Percentiles rank a stretch among this genome's conserved stretches.
These are phyloP conservation scores for Pseudogymnoascus sp. DNA, from an alignment of 2,329 filamentous ascomycete species.

Conservation along the genomic window DNA sequence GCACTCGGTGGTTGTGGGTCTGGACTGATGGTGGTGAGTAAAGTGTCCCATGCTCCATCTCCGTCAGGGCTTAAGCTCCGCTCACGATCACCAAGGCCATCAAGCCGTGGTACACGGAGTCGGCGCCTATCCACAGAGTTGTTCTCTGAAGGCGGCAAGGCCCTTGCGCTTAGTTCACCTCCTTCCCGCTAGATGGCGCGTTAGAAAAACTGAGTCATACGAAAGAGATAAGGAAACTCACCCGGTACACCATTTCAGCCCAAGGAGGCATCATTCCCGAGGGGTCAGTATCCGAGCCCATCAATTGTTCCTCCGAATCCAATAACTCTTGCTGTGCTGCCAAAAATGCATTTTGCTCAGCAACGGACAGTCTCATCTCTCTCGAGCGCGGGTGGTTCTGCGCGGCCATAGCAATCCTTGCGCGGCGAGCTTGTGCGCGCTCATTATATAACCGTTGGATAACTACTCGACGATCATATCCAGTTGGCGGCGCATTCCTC, in stretches of 20 bases:
- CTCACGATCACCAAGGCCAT: constrained; percentile 78
- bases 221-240: background rate
- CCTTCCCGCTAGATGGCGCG: background rate
- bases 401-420: background rate
- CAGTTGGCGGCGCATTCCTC: background rate
- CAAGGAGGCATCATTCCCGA: background rate
- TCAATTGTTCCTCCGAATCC: background rate
- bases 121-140: background rate
- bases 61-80: constrained; percentile 68
- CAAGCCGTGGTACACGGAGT: constrained; percentile 33
- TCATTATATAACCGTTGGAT: background rate
- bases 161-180: background rate
- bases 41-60: constrained; percentile 66
- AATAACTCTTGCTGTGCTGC: background rate
- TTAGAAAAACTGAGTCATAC: background rate
- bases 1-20: constrained; percentile 74
- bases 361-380: background rate
- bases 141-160: background rate
- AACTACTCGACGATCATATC: background rate
- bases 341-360: background rate
- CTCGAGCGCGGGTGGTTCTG: background rate
- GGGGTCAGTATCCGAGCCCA: background rate
- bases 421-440: background rate
- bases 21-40: constrained; percentile 71
- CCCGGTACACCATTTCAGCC: background rate